These are phyloP conservation scores for Suhomyces sp. DNA, from an alignment of 805 yeast genomes.

Conservation along the genomic window DNA sequence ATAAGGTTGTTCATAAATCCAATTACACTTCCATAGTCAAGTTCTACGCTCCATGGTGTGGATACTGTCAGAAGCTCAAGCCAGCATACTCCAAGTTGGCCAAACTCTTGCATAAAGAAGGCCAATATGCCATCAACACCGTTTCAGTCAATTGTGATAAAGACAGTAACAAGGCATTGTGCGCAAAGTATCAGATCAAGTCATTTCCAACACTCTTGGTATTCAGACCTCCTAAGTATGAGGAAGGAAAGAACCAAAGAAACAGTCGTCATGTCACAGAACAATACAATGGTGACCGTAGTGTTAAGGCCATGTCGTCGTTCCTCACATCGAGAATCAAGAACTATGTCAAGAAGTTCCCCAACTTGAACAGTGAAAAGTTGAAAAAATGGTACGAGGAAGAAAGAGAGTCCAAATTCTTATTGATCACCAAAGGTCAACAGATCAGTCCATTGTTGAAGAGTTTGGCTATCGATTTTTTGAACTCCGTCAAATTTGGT, in stretches of 20 bases:
- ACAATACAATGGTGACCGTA: slow-evolving; percentile 60
- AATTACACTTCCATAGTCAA: slow-evolving; percentile 82
- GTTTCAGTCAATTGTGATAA: slow-evolving; percentile 88
- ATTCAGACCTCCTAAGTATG: slow-evolving; percentile 75
- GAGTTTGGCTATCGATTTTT: slow-evolving; percentile 68
- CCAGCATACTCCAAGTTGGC: slow-evolving; percentile 67
- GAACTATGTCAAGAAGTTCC: slow-evolving; percentile 60
- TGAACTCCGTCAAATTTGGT: slow-evolving; percentile 50
- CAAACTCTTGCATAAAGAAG: slow-evolving; percentile 49
- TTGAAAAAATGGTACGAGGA: slow-evolving; percentile 28
- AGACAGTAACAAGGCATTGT: slow-evolving; percentile 62
- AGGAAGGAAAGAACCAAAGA: slow-evolving; percentile 21
- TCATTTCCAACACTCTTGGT: slow-evolving; percentile 86
- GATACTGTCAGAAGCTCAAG: slow-evolving; percentile 77
- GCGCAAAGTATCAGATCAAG: slow-evolving; percentile 60
- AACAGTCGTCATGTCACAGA: slow-evolving; percentile 37
- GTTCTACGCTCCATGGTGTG: slow-evolving; percentile 98
- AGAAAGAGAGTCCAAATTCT: slow-evolving; percentile 37
- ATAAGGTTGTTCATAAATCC: slow-evolving; percentile 61
- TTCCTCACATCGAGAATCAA: slow-evolving; percentile 59
- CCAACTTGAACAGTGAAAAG: slow-evolving; percentile 23
- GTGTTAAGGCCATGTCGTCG: slow-evolving; percentile 51
- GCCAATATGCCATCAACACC: slow-evolving; percentile 52
- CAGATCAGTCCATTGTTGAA: slow-evolving; percentile 57
- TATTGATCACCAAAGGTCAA: slow-evolving; percentile 54